Evolutionary conservation across 768 basidiomycete genomes (phyloP).

Genomic region (Mrakia gelida): DNA sequence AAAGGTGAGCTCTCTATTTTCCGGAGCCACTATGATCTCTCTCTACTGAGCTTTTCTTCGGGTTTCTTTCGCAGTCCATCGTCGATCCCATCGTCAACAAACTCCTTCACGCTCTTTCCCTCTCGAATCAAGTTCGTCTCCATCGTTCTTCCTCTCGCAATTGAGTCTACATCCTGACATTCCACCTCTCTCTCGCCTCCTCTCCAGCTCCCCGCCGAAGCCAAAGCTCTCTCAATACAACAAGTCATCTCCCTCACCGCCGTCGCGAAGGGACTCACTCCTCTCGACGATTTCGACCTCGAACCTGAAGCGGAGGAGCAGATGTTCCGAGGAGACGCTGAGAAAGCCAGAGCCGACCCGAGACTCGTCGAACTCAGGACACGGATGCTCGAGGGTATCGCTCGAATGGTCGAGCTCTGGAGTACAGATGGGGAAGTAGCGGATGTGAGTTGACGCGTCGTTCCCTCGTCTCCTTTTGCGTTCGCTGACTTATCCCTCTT

Average conservation of each 20-base stretch:
- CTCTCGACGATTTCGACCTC: conserved; percentile 58
- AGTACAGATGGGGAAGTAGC: conserved; percentile 65
- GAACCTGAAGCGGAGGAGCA: conserved; percentile 55
- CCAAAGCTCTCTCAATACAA: conserved; percentile 60
- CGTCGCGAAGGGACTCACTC: conserved; percentile 79
- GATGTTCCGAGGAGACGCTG: conserved; percentile 37
- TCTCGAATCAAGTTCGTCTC: neutral
- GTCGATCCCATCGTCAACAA: conserved; percentile 26
- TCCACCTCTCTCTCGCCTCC: neutral
- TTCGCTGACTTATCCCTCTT: neutral
- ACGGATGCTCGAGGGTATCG: conserved; percentile 59
- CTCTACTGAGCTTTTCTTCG: conserved; percentile 55
- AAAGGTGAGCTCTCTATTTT: conserved; percentile 49
- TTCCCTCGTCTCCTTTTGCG: neutral
- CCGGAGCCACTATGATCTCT: conserved; percentile 51
- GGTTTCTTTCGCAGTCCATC: conserved; percentile 15
- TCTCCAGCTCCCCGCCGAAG: conserved; percentile 57
- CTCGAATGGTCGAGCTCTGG: conserved; percentile 67
- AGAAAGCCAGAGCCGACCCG: conserved; percentile 56
- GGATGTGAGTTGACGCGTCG: neutral
- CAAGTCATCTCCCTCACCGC: conserved; percentile 78
- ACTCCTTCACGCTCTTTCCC: conserved; percentile 6
- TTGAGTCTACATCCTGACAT: conserved; percentile 14
- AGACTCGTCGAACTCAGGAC: conserved; percentile 53
- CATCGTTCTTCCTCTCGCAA: neutral